Percentiles rank a stretch among this genome's conserved stretches.
Conservation (phyloP, 2,329 filamentous ascomycete genomes). For the Plenodomus lindquistii region DNA sequence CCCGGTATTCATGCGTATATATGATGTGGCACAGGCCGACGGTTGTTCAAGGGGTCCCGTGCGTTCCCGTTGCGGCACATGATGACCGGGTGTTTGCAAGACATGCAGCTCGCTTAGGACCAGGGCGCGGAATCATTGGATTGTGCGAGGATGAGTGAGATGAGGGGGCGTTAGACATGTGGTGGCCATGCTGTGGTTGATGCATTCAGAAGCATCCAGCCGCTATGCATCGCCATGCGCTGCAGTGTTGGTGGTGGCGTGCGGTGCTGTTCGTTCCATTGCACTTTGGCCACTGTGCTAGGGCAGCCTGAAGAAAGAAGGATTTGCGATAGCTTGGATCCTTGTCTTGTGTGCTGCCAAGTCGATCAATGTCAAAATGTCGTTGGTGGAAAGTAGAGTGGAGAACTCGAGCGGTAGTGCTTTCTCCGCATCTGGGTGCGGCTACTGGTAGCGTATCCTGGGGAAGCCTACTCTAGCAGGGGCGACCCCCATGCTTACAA, state of each 20-base stretch:
- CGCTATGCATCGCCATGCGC: not conserved
- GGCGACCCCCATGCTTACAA: not conserved
- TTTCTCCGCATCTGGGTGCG: not conserved
- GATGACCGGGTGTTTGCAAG: constrained; percentile 17
- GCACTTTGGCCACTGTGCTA: not conserved
- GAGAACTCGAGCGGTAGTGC: not conserved
- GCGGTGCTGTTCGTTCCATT: not conserved
- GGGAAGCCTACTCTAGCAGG: not conserved
- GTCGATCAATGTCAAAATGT: not conserved
- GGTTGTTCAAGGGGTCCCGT: constrained; percentile 1
- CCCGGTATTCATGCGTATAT: constrained; percentile 8
- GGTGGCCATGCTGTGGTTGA: not conserved
- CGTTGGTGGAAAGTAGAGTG: not conserved
- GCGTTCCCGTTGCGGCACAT: constrained; percentile 5
- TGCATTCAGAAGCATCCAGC: not conserved
- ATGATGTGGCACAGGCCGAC: constrained; percentile 7
- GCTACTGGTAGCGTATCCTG: not conserved
- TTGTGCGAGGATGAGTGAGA: not conserved
- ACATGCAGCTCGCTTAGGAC: constrained; percentile 1
- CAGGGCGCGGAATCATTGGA: not conserved
- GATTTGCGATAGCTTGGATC: not conserved
- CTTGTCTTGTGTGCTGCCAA: not conserved
- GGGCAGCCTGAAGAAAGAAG: not conserved
- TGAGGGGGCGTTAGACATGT: not conserved
- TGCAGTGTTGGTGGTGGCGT: not conserved